These are phyloP conservation scores for Hibiscus syriacus DNA, from an alignment of 345 rosid genomes.

Conservation along the genomic window DNA sequence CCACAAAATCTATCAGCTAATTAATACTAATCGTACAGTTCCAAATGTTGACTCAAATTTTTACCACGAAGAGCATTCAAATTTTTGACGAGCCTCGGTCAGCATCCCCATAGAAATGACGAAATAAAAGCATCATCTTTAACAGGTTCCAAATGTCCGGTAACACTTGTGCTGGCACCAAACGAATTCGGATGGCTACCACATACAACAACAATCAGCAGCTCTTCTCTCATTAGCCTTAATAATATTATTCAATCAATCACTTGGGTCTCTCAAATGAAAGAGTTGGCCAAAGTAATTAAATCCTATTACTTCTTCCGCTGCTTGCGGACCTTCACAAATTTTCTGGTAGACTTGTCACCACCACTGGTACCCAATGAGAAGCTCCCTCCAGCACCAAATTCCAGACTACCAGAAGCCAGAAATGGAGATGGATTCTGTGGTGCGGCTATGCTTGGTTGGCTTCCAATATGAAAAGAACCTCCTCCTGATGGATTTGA, in stretches of 20 bases:
- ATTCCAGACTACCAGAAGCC: slow-evolving; percentile 56
- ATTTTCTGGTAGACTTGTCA: slow-evolving; percentile 60
- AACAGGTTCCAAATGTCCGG: background rate
- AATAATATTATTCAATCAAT: slow-evolving; percentile 15
- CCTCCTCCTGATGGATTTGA: slow-evolving; percentile 34
- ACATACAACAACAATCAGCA: background rate
- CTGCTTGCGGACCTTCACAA: slow-evolving; percentile 33
- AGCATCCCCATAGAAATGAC: background rate
- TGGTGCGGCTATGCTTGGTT: too few species aligned
- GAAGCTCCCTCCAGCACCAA: slow-evolving; percentile 71
- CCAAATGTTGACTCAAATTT: slow-evolving; percentile 12
- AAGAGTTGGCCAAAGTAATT: background rate
- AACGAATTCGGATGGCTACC: background rate
- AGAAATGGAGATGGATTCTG: slow-evolving; percentile 56
- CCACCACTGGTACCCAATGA: slow-evolving; percentile 65
- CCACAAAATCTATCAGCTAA: slow-evolving; percentile 19
- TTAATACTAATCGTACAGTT: slow-evolving; percentile 6
- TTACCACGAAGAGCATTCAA: slow-evolving; percentile 25
- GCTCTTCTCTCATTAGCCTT: background rate
- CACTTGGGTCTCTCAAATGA: background rate
- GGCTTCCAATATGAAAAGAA: too few species aligned
- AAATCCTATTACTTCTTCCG: slow-evolving; percentile 41
- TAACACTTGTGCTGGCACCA: slow-evolving; percentile 7
- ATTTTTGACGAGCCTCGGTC: slow-evolving; percentile 25
- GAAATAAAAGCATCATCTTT: too few species aligned